Percentiles rank a stretch among this genome's conserved stretches.
phyloP scores from a whole-genome alignment of 352 stramenopile genomes.

The Phytophthora aleatoria region DNA sequence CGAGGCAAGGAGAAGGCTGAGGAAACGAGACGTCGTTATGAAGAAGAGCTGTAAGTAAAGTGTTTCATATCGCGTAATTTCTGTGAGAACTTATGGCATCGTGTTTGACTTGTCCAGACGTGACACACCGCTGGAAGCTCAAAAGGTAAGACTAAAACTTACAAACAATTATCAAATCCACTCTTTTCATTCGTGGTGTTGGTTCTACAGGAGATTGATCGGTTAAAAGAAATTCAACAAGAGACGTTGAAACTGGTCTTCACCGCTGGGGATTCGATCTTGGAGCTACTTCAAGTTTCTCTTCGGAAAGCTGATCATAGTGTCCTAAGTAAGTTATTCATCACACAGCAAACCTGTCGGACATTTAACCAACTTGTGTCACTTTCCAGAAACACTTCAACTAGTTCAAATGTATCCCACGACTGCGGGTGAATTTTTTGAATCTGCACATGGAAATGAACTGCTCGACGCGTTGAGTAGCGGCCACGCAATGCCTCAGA shows the following conservation, averaged over 20 bases:
- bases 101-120: constrained; percentile 22
- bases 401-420: constrained; percentile 66
- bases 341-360: background rate
- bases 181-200: constrained; percentile 1
- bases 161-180: background rate
- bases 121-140: constrained; percentile 49
- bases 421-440: constrained; percentile 61
- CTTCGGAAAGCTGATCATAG: constrained; percentile 59
- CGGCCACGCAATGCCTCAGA: constrained; percentile 53
- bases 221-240: constrained; percentile 53
- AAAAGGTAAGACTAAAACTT: constrained; percentile 31
- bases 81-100: background rate
- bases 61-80: background rate
- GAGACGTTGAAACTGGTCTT: constrained; percentile 67
- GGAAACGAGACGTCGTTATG: constrained; percentile 55
- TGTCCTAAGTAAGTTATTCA: constrained; percentile 45
- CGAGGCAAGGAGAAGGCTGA: constrained; percentile 57
- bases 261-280: constrained; percentile 60
- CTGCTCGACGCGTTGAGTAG: constrained; percentile 63
- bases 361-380: constrained; percentile 4
- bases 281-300: constrained; percentile 65
- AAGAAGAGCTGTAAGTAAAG: constrained; percentile 56
- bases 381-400: constrained; percentile 53
- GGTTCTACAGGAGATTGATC: constrained; percentile 58
- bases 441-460: constrained; percentile 56